A percentile compares a stretch with the other conserved stretches of the same genome.
Conservation (phyloP, 345 rosid genomes). For the Eucalyptus pumila region DNA sequence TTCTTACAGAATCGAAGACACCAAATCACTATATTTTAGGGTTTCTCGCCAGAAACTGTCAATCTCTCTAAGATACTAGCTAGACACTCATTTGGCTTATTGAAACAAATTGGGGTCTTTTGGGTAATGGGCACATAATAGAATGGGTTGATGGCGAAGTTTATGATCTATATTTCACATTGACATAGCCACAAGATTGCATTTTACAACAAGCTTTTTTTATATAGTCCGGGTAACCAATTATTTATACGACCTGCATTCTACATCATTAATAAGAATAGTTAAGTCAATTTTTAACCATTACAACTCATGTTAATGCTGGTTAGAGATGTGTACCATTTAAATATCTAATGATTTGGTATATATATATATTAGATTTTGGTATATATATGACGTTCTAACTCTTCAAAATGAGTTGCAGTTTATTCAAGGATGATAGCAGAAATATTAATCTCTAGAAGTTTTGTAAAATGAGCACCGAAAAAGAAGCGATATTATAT, state of each 20-base stretch:
- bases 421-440: neutral
- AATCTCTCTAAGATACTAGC: neutral
- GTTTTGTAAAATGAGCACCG: neutral
- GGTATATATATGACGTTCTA: neutral
- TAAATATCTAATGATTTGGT: neutral
- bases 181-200: neutral
- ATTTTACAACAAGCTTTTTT: neutral
- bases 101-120: neutral
- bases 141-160: neutral
- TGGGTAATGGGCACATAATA: neutral
- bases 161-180: neutral
- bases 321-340: neutral
- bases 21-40: neutral
- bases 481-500: neutral
- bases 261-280: neutral
- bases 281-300: neutral
- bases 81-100: neutral
- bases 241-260: neutral
- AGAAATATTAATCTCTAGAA: neutral
- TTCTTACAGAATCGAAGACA: neutral
- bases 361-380: neutral
- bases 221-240: neutral
- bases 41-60: neutral
- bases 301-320: neutral
- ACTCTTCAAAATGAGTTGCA: neutral